Evolutionary conservation across 1,284 basidiomycete species (phyloP).

Genomic region (Trametes versicolor): DNA sequence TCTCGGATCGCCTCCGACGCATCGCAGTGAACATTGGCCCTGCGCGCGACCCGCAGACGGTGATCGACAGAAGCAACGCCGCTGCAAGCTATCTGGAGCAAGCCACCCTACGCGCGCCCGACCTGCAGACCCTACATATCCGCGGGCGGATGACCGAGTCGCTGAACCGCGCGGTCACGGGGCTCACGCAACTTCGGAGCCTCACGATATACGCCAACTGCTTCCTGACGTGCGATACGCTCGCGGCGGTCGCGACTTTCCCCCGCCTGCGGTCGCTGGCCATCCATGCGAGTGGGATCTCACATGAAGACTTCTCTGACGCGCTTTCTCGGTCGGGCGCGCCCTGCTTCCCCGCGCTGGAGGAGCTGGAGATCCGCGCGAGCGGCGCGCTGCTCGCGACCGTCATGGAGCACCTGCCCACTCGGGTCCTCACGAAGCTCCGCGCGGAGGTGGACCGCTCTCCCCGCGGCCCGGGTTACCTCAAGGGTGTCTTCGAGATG

Average conservation of each 20-base stretch:
- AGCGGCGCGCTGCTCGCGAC: slow-evolving; percentile 41
- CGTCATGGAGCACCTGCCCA: slow-evolving; percentile 49
- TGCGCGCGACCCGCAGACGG: slow-evolving; percentile 15
- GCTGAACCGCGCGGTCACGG: slow-evolving; percentile 49
- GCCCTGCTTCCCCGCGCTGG: slow-evolving; percentile 52
- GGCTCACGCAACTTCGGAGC: slow-evolving; percentile 50
- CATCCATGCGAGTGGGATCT: slow-evolving; percentile 57
- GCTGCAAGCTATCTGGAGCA: slow-evolving; percentile 31
- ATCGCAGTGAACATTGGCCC: slow-evolving; percentile 58
- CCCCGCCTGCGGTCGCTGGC: slow-evolving; percentile 55
- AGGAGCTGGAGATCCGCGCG: slow-evolving; percentile 55
- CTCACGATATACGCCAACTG: slow-evolving; percentile 56
- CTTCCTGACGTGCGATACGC: slow-evolving; percentile 51
- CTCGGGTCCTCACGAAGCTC: slow-evolving; percentile 49
- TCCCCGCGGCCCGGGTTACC: slow-evolving; percentile 45
- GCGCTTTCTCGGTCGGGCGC: slow-evolving; percentile 30
- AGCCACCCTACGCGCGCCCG: slow-evolving; percentile 18
- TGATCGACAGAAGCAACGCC: slow-evolving; percentile 27
- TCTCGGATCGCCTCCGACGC: slow-evolving; percentile 49
- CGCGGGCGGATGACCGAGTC: slow-evolving; percentile 55
- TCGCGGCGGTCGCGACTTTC: slow-evolving; percentile 54
- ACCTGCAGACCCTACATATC: slow-evolving; percentile 53
- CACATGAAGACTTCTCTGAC: slow-evolving; percentile 45
- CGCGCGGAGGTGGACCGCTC: slow-evolving; percentile 47
- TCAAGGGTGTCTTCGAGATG: slow-evolving; percentile 51